These are phyloP conservation scores for Fraxinus dipetala DNA, from an alignment of 305 asterid genomes.

Conservation along the genomic window DNA sequence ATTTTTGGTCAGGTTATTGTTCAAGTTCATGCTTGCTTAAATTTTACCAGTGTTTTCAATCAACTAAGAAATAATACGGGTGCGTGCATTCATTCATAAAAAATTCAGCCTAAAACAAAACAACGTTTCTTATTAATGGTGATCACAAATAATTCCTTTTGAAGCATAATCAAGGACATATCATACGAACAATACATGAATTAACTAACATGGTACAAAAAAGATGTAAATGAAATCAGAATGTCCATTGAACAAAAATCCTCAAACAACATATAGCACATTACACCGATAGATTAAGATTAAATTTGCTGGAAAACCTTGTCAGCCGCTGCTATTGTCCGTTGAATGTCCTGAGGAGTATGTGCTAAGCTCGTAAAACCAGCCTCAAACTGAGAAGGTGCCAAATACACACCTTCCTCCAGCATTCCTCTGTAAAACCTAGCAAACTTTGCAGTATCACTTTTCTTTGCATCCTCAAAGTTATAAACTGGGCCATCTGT, in stretches of 20 bases:
- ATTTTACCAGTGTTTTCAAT: not conserved
- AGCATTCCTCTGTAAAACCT: slow-evolving; percentile 80
- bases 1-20: not conserved
- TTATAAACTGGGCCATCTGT: slow-evolving; percentile 72
- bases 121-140: not conserved
- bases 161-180: not conserved
- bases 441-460: slow-evolving; percentile 75
- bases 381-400: slow-evolving; percentile 97
- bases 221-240: not conserved
- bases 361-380: slow-evolving; percentile 93
- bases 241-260: slow-evolving; percentile 21
- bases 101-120: not conserved
- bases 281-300: slow-evolving; percentile 17
- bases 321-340: slow-evolving; percentile 80
- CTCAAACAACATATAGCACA: slow-evolving; percentile 14
- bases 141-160: not conserved
- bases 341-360: slow-evolving; percentile 66
- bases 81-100: not conserved
- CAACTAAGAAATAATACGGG: not conserved
- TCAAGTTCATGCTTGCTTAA: not conserved
- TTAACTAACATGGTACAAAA: not conserved
- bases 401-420: slow-evolving; percentile 91
- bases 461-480: slow-evolving; percentile 89
- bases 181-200: not conserved
- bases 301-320: slow-evolving; percentile 64